Evolutionary conservation across 2,329 filamentous ascomycete species (phyloP), one percentile per base, ranked within the genome.

Genomic region (Ceratocystis lukuohia): DNA sequence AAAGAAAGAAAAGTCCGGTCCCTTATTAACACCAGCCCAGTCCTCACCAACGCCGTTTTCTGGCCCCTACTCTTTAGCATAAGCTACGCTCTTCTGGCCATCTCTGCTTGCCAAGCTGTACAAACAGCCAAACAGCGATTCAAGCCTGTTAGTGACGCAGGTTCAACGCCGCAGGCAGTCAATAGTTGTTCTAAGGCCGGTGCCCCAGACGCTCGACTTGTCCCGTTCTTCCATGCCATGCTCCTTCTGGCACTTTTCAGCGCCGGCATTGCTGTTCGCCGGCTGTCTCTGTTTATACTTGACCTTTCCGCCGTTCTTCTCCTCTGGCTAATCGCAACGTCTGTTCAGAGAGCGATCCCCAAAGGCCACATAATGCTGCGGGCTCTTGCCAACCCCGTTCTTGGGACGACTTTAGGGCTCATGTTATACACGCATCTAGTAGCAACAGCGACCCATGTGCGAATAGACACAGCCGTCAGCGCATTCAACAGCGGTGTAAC

Each of bases 301-400:
- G 74, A 78, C 68, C 82, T 82, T 65, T 76, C 80, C 0, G 80
- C 82, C 0, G 74, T 82, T 12, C 72, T 77, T 66, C 17, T 50
- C 10, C 28, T 63, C 25, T 63, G 61, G 61, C 45, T 63, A 15
- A 28, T 25, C 5, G 41, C 61, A n/a, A 59, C 56, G 8, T n/a
- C 56, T 20, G 56, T 30, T 3, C 56, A 59, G 30, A 30, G 15
- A 8, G 17, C 56, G 2, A 37, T 59, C 17, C 56, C 56, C 6
- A 30, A 45, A 2, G 20, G 17, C 6, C 15, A 2, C 37, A 22
- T 33, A 25, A 12, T n/a, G 7, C 25, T 33, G 1, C 44, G 22
- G 15, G 44, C 44, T 20, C 8, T 63, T 17, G 61, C 45, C 15
- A 63, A 50, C 45, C 61, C 61, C 25, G 44, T 63, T 65, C 3